Evolutionary conservation across 495 filamentous ascomycete species (phyloP), one percentile per base, ranked within the genome.

Genomic region (Daldinia concentrica): DNA sequence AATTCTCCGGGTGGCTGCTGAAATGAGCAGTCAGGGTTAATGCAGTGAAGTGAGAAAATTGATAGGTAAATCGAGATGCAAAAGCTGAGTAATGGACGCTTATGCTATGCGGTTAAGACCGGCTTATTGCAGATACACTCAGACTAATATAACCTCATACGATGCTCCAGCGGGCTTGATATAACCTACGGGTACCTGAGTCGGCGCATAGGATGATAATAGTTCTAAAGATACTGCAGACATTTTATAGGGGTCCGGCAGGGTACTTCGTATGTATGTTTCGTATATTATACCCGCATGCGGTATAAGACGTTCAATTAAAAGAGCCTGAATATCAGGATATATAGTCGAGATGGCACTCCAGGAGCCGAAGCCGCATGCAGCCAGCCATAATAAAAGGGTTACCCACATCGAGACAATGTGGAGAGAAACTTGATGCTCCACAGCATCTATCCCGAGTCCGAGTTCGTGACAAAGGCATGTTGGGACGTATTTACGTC

Each of bases 121-220:
- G 54, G 54, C 9, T 6, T 32, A 36, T 36, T 57, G 54, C 54
- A 57, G 54, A 36, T 36, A 22, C 24, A n/a, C n/a, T 9, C 27
- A 41, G n/a, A 19, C 6, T 68, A 30, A 41, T 62, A 22, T 52
- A 59, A 64, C 1, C 61, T 54, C 55, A 48, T 58, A 57, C 64
- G 41, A 62, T 39, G 8, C 19, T 32, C 56, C 11, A 24, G 52
- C 36, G 62, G 32, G 58, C 27, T 54, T 51, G 60, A 69, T 69
- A 62, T 62, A 55, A 8, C 11, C 7, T 11, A 55, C 66, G 71
- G 66, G 62, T 73, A 73, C 62, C 71, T 73, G 71, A 63, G 36
- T 69, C 29, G 41, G 62, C 15, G 19, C 15, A 68, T 65, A 57
- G 39, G 59, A 32, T 41, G 29, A 57, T 43, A 30, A 45, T 9